A percentile compares a stretch with the other conserved stretches of the same genome.
Conservation (phyloP, 2,329 filamentous ascomycete species). For the Xylaria sp. region DNA sequence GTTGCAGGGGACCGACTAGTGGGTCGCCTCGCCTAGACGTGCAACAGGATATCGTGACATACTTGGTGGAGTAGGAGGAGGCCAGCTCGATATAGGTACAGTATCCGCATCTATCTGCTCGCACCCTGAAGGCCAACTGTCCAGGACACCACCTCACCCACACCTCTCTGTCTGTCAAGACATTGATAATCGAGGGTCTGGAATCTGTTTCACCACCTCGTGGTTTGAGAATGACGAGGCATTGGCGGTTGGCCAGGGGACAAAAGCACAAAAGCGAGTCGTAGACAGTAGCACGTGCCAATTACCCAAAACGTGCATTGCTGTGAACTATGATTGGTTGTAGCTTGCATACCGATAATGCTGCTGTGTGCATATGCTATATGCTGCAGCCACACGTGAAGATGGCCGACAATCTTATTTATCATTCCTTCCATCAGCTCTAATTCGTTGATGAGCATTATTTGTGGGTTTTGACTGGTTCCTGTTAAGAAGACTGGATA, state of each 20-base stretch:
- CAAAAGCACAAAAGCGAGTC: not conserved
- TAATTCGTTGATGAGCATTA: not conserved
- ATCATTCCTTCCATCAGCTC: not conserved
- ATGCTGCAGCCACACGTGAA: not conserved
- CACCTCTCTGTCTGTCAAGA: not conserved
- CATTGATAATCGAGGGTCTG: not conserved
- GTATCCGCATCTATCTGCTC: no score
- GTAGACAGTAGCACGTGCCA: constrained; percentile 11
- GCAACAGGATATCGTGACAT: no score
- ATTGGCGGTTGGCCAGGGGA: constrained; percentile 29
- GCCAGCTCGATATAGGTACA: no score
- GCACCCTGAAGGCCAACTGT: not conserved
- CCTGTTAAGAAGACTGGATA: no score
- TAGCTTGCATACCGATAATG: not conserved
- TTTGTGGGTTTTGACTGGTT: no score
- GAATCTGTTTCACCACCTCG: constrained; percentile 24
- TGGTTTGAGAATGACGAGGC: constrained; percentile 26
- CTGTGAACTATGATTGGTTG: constrained; percentile 25
- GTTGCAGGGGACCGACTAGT: no score
- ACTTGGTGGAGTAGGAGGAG: no score
- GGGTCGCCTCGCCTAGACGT: no score
- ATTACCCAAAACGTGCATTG: constrained; percentile 35
- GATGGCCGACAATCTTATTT: not conserved
- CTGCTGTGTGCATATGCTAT: not conserved
- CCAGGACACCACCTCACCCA: not conserved